Base-by-base conservation (phyloP, 1,284 basidiomycete genomes). In the Xanthoconium separans region DNA sequence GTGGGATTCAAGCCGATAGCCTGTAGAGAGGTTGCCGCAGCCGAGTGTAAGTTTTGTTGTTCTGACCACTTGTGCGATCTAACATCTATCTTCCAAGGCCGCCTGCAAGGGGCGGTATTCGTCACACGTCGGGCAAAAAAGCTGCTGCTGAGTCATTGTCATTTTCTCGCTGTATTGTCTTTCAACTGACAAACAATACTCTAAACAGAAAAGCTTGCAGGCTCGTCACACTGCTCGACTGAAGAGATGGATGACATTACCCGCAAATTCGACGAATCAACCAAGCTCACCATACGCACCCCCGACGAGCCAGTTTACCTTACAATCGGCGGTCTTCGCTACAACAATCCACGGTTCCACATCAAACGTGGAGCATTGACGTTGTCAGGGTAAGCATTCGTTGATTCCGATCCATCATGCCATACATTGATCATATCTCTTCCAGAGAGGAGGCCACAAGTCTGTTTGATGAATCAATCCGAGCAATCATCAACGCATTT, bases 21-120 rank as follows among this genome's bases (percentile, higher is more conserved):
- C 8, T 36, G 34, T 15, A 36, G 16, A n/a, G 34, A 36, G 34
- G 34, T 36, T 36, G 34, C 34, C 16, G 15, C 34, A 36, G 34
- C 34, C 16, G 34, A 36, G 8, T 66, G 75, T 77, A 58, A 54
- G 71, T 58, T 2, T 16, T 16, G 20, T n/a, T 7, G 20, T 20
- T n/a, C 6, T 27, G 27, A 30, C 18, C 20, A 4, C 27, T 2
- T 3, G 9, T 20, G 9, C 18, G 12, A 30, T 31, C 30, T 6
- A 42, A n/a, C 6, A 1, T 27, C 3, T 30, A 7, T 6, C 6
- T 34, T 16, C 5, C 5, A n/a, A 53, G 51, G 51, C 27, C 50
- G 29, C 12, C 20, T 51, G 2, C 29, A 39, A n/a, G 50, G 50
- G 1, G 24, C 50, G 2, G 12, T 39, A 9, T 51, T 24, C 10